Base-by-base conservation (phyloP, 2,329 filamentous ascomycete species). In the Trichoderma aggressivum region DNA sequence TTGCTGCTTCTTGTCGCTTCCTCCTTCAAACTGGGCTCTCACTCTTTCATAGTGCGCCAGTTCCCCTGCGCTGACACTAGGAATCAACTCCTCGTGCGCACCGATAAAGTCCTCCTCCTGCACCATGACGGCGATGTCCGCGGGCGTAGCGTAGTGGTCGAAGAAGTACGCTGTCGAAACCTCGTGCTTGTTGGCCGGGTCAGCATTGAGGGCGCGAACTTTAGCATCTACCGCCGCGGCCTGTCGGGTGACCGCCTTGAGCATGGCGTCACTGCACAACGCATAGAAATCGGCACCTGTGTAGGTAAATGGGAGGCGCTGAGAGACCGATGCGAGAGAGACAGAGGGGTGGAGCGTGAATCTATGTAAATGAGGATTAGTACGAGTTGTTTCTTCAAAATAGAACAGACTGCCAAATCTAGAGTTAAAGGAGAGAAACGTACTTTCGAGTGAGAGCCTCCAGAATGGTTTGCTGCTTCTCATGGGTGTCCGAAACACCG, bases 241-340 rank as follows among this genome's bases (percentile, higher is more conserved):
- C 79, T 97, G 93, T 6, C 96, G 90, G 3, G 96, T 99, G 71
- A 99, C 95, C 24, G 96, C 96, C 81, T 99, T 98, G 75, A 99
- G 91, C 96, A 99, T 99, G 65, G 96, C 94, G 80, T 99, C 96
- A 56, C 94, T 97, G 84, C 95, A 98, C 24, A 99, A 87, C 1
- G 96, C 96, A 81, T 99, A 99, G 78, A 99, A 91, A 82, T 99
- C 96, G 73, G 96, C 96, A 78, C 96, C 96, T 0, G 96, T 99
- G 83, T 98, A 99, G 3, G 95, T 98, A 79, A 98, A 96, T 0
- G 96, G 96, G 5, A 99, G 87, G 12, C 86, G 86, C 65, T 92
- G 86, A 5, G 95, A 92, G 60, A 99, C 89, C 8, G 88, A 84
- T 30, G 86, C 80, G 12, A 99, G 88, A 12, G 93, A 96, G 60